A percentile compares a stretch with the other conserved stretches of the same genome.
phyloP scores from a whole-genome alignment of 139 green algal species.

The Microglena sp. region DNA sequence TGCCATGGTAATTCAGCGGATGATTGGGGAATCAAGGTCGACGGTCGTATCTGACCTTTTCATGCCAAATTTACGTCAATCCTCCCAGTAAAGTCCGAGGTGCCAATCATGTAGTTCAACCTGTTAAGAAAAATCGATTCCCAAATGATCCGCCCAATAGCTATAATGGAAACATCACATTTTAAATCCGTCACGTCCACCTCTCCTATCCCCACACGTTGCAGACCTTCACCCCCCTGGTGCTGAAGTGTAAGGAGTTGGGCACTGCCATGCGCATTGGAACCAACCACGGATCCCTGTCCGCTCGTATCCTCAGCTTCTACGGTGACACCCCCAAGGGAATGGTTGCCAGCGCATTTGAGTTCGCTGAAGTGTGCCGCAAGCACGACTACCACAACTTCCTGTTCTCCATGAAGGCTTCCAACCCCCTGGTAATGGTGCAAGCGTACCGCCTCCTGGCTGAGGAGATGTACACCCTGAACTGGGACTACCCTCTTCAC shows the following conservation, averaged over 20 bases:
- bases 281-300: constrained; percentile 97
- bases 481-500: constrained; percentile 97
- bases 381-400: constrained; percentile 99
- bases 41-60: too few relatives aligned
- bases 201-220: too few relatives aligned
- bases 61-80: too few relatives aligned
- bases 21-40: too few relatives aligned
- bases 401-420: constrained; percentile 98
- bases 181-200: too few relatives aligned
- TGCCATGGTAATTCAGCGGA: too few relatives aligned
- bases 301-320: constrained; percentile 89
- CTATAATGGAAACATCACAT: too few relatives aligned
- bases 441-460: constrained; percentile 89
- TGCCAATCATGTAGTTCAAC: too few relatives aligned
- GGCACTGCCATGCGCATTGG: constrained; percentile 88
- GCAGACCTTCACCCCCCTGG: constrained; percentile 83
- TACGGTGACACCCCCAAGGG: constrained; percentile 87
- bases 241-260: constrained; percentile 97
- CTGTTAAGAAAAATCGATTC: too few relatives aligned
- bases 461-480: constrained; percentile 83
- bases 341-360: constrained; percentile 91
- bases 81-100: too few relatives aligned
- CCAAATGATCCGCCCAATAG: too few relatives aligned
- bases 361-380: constrained; percentile 95
- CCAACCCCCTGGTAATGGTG: constrained; percentile 96